Percentiles rank a stretch among this genome's conserved stretches.
These are phyloP conservation scores for Pinus taeda DNA, from an alignment of 75 land plant genomes.

Conservation along the genomic window DNA sequence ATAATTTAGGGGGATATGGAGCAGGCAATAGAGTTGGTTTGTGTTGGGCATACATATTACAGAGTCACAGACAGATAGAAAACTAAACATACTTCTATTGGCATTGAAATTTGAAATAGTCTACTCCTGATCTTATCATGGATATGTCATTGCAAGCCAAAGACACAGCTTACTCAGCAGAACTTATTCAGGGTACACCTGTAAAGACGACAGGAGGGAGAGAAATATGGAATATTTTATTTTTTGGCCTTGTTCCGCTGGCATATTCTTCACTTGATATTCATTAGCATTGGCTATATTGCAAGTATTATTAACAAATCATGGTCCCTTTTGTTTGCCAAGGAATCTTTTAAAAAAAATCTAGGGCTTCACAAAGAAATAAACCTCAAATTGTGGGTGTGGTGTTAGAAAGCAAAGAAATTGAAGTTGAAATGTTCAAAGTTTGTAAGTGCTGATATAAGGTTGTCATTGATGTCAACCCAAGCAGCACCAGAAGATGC, in stretches of 20 bases:
- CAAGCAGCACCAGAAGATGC: no score
- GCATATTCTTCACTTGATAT: conserved; percentile 27
- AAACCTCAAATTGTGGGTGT: conserved; percentile 40
- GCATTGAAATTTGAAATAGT: no score
- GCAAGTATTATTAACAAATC: conserved; percentile 7
- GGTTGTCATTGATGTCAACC: no score
- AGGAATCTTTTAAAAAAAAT: conserved; percentile 16
- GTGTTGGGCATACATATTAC: no score
- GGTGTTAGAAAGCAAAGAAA: conserved; percentile 66
- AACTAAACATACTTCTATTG: no score
- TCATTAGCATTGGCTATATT: conserved; percentile 14
- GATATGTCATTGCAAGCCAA: no score
- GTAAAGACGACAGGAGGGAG: background rate
- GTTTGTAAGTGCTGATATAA: conserved; percentile 10
- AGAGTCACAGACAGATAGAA: no score
- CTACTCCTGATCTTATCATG: no score
- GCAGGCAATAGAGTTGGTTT: no score
- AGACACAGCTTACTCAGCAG: no score
- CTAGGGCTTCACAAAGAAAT: conserved; percentile 15
- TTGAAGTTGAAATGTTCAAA: conserved; percentile 15
- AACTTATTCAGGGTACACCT: background rate
- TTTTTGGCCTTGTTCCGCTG: conserved; percentile 4
- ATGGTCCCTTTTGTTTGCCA: conserved; percentile 20
- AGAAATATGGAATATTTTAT: background rate
- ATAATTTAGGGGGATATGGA: no score